Base-by-base conservation (phyloP, 768 basidiomycete genomes). In the Podaxis rugospora region DNA sequence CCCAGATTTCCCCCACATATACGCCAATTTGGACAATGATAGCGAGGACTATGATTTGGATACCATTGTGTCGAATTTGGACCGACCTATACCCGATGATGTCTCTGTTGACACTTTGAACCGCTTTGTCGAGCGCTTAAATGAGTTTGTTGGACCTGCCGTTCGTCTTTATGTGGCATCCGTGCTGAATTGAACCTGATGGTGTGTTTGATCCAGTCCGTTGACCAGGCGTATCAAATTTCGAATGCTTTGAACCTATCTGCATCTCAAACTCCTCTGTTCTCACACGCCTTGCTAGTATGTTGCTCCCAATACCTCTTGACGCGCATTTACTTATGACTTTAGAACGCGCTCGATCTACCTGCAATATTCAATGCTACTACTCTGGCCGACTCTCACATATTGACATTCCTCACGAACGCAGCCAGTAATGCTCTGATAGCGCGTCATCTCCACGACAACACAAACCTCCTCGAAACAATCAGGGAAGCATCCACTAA, bases 1-100 rank as follows among this genome's bases (percentile, higher is more conserved):
- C 27, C 84, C 83, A 1, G 83, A 84, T 10, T 92, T 92, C 66
- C 90, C 91, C 0, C 82, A 87, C 68, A 68, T 91, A 23, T 84
- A 86, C 64, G 80, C 88, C 1, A 83, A 90, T 67, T 68, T 92
- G 35, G 78, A 78, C 25, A 76, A 74, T n/a, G 70, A 76, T n/a
- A 67, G 72, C 5, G 73, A 77, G 3, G 80, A 83, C 36, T 78
- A 84, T 56, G 83, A 87, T 67, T 69, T 92, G 3, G 83, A 87
- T 63, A 76, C 74, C 27, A 82, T 87, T 2, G 79, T 83, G 54
- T 75, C 80, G 44, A 72, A 80, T 35, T 75, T 84, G 18, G 79
- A 78, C 25, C 77, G 81, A 59, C 89, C 90, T 7, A 77, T 91
- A 0, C 75, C 80, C 2, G 88, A 89, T 59, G 81, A 84, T 63